These are phyloP conservation scores for Leccinum sublutescens DNA, from an alignment of 768 basidiomycete genomes.

Conservation along the genomic window DNA sequence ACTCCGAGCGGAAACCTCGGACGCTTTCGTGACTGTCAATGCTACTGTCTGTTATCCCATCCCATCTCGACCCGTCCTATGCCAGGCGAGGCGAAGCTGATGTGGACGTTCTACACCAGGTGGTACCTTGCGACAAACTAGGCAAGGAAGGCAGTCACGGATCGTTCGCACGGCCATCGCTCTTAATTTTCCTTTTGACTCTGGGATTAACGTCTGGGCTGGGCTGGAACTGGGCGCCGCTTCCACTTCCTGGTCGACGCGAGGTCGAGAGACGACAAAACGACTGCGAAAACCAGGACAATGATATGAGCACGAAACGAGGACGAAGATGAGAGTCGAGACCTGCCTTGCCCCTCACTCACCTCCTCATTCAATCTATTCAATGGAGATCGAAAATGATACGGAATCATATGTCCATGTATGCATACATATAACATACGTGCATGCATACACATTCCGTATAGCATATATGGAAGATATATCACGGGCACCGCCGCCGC, in stretches of 20 bases:
- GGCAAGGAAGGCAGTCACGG: neutral
- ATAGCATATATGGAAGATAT: neutral
- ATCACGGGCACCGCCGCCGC: neutral
- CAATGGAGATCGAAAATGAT: neutral
- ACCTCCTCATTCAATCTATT: neutral
- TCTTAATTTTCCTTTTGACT: neutral
- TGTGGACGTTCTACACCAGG: neutral
- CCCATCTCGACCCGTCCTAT: neutral
- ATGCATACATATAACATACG: neutral
- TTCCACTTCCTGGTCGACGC: neutral
- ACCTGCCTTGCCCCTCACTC: neutral
- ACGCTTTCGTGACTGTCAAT: neutral
- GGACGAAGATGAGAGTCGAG: neutral
- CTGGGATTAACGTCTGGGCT: neutral
- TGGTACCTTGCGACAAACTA: neutral
- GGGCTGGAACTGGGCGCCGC: neutral
- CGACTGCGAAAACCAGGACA: neutral
- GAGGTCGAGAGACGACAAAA: neutral
- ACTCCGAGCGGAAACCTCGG: slow-evolving; percentile 16
- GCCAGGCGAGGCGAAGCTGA: neutral
- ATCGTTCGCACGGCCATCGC: neutral
- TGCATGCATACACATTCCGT: neutral
- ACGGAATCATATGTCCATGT: neutral
- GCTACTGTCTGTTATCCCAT: neutral
- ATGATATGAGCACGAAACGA: neutral